Base-by-base conservation (phyloP, 192 early-diverging fungal genomes). In the Linnemannia hyalina region DNA sequence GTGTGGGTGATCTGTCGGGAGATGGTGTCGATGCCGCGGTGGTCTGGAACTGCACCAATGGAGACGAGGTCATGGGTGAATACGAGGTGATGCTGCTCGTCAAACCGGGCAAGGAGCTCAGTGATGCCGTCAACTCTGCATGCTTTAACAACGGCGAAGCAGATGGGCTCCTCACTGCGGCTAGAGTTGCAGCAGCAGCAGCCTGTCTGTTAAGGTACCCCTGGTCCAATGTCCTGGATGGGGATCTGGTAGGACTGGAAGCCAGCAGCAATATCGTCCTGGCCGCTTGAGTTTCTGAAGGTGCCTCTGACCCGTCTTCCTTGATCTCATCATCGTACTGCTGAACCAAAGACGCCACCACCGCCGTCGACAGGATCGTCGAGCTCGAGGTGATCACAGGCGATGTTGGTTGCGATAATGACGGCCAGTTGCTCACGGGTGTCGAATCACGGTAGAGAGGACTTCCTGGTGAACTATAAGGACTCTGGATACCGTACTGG, bases 21-120 rank as follows among this genome's bases (percentile, higher is more conserved):
- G 79, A 80, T 6, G 71, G 71, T 41, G 71, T 78, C 3, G 82
- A 77, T 1, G 71, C 42, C 6, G 47, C 75, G 6, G 69, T 71
- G 18, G 55, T 60, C 70, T 73, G 75, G 40, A 77, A 83, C 6
- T 75, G 69, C 35, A 83, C 82, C 35, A 83, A 47, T 15, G 82
- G 82, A 20, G 82, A 83, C 4, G 76, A 78, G 1, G 70, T 76
- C 71, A 83, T 83, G 44, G 82, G 82, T 1, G 76, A 83, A 32
- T 78, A 83, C 0, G 82, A 57, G 9, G 38, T 26, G 23, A 52
- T 55, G 47, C 47, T 52, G 65, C 54, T 55, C 49, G 73, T 29
- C 32, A 42, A 40, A 9, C 29, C 13, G 3, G 57, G 18, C 40
- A 22, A 20, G n/a, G 55, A 57, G 9, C 23, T 26, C 55, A 57